Base-by-base conservation (phyloP, 768 basidiomycete genomes). In the Hirschioporus abietinus region DNA sequence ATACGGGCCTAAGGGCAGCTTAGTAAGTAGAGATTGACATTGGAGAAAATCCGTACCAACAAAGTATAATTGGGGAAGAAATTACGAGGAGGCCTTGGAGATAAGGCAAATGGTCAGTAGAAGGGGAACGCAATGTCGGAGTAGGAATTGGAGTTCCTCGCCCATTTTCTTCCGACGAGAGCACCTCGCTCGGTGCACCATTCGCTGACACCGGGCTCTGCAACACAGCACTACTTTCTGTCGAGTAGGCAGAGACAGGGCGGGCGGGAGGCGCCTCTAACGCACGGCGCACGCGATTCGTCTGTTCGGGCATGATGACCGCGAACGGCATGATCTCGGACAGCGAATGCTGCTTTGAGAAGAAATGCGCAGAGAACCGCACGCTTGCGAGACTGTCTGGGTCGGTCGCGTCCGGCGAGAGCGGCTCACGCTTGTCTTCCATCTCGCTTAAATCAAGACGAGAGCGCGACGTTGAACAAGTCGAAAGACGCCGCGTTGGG, bases 301-400 rank as follows among this genome's bases (percentile, higher is more conserved):
- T 78, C 36, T 78, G 73, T 77, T 94, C 89, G 1, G 92, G 93
- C 24, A 89, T 82, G 72, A 94, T 89, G 61, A 95, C 77, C 8
- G 91, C 91, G 72, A 94, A 94, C 6, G 92, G 92, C 69, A 94
- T 81, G 24, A 89, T 75, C 15, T 78, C 76, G 27, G 76, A 79
- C 63, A 93, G 77, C 60, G 60, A 18, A 71, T 88, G 85, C 10
- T 79, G 79, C 72, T 86, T 88, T 18, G 88, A 82, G 25, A 93
- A 81, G 63, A 84, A 78, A 65, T 85, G 82, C 8, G 91, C 91
- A 10, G 90, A 91, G 78, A 92, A 92, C 52, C 90, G 87, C 63
- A 90, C 82, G 71, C 88, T 90, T 23, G 91, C 89, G 25, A 93
- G 78, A 69, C 88, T 91, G 35, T 90, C 90, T 65, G 76, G 80